phyloP scores from a whole-genome alignment of 2,329 filamentous ascomycete species.

The Beauveria brongniartii region DNA sequence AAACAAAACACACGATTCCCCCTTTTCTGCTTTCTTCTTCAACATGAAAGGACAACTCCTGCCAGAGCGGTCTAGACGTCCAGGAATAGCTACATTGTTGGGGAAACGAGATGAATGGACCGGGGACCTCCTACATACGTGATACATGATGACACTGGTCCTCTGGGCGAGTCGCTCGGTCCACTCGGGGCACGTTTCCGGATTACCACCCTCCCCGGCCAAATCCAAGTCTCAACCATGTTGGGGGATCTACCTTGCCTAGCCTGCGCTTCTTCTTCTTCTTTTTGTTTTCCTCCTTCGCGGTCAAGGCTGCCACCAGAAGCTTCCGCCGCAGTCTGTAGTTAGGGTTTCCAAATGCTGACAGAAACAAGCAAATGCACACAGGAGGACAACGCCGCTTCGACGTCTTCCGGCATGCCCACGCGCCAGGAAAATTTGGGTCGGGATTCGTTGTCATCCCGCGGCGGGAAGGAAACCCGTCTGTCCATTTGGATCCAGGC shows the following conservation, averaged over 20 bases:
- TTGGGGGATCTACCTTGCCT: slow-evolving; percentile 8
- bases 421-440: neutral
- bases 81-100: neutral
- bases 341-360: neutral
- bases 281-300: too few species aligned
- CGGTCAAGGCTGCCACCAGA: too few species aligned
- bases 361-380: neutral
- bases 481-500: neutral
- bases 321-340: too few species aligned
- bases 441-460: neutral
- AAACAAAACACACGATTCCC: neutral
- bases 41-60: neutral
- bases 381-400: neutral
- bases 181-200: slow-evolving; percentile 3
- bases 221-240: neutral
- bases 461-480: slow-evolving; percentile 1
- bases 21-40: neutral
- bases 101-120: slow-evolving; percentile 5
- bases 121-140: too few species aligned
- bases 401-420: neutral
- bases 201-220: neutral
- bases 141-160: too few species aligned
- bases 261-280: neutral
- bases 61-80: neutral
- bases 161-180: neutral